A percentile compares a stretch with the other conserved stretches of the same genome.
Conservation (phyloP, 1,284 basidiomycete genomes). For the Cutaneotrichosporon sp. region DNA sequence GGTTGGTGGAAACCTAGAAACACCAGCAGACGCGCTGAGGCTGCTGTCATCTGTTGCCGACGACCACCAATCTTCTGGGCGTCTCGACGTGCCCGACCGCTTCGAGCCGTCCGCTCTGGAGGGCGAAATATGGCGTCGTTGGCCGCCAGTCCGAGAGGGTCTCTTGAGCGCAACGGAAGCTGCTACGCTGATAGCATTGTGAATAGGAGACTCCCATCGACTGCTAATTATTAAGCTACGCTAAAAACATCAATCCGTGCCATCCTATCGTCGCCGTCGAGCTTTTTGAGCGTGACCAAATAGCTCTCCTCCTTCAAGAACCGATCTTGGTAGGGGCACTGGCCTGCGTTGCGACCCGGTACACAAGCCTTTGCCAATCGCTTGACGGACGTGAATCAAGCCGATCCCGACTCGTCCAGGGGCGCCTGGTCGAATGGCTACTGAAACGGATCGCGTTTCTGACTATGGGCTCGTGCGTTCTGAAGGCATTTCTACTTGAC, state of each 20-base stretch:
- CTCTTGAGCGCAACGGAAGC: conserved; percentile 21
- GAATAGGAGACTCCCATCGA: not conserved
- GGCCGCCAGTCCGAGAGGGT: conserved; percentile 23
- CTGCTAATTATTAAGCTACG: conserved; percentile 8
- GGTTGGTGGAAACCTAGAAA: conserved; percentile 14
- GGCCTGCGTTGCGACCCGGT: conserved; percentile 15
- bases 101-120: not conserved
- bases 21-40: conserved; percentile 21
- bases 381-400: conserved; percentile 15
- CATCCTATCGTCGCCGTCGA: conserved; percentile 17
- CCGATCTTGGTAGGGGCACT: conserved; percentile 18
- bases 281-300: conserved; percentile 15
- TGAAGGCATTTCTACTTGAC: too few species aligned
- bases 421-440: conserved; percentile 17
- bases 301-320: conserved; percentile 13
- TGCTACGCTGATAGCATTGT: conserved; percentile 9
- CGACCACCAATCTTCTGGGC: conserved; percentile 1
- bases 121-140: conserved; percentile 18
- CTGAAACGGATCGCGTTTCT: conserved; percentile 15
- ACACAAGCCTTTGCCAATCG: conserved; percentile 17
- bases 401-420: conserved; percentile 13
- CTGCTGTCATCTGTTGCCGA: conserved; percentile 21
- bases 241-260: conserved; percentile 16
- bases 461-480: conserved; percentile 21
- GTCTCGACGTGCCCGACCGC: not conserved